phyloP scores from a whole-genome alignment of 1,139 yeast genomes.

The Geotrichum siamense region DNA sequence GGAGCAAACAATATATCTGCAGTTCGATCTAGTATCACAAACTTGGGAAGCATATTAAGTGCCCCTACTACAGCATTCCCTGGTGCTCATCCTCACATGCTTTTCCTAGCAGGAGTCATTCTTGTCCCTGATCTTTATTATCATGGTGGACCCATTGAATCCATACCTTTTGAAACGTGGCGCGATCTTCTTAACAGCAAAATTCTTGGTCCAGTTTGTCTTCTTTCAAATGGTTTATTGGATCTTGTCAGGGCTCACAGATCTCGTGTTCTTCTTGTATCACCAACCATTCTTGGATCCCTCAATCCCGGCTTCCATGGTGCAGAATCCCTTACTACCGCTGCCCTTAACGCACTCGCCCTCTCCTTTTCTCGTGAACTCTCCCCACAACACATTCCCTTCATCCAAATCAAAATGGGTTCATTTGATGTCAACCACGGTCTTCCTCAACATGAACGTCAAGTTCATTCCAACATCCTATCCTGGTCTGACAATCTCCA shows the following conservation, averaged over 20 bases:
- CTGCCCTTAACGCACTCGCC: conserved; percentile 36
- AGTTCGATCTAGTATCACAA: conserved; percentile 36
- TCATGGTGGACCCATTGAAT: conserved; percentile 64
- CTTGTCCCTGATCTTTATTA: conserved; percentile 58
- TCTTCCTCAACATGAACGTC: conserved; percentile 27
- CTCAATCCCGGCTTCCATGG: conserved; percentile 39
- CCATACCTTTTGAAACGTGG: conserved; percentile 51
- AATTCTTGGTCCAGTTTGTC: conserved; percentile 42
- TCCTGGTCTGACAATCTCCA: conserved; percentile 38
- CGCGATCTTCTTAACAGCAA: conserved; percentile 43
- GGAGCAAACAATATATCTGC: conserved; percentile 39
- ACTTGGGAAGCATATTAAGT: conserved; percentile 37
- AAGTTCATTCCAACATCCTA: conserved; percentile 37
- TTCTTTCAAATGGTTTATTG: conserved; percentile 52
- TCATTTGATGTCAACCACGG: conserved; percentile 35
- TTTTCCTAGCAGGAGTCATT: conserved; percentile 50
- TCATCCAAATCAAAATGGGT: conserved; percentile 35
- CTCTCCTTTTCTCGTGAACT: conserved; percentile 37
- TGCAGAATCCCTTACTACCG: conserved; percentile 35
- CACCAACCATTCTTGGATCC: conserved; percentile 37
- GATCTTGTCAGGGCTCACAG: conserved; percentile 46
- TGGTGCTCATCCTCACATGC: conserved; percentile 48
- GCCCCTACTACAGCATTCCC: conserved; percentile 42
- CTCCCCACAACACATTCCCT: conserved; percentile 28
- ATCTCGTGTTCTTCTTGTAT: conserved; percentile 35